Conservation (phyloP, 1,284 basidiomycete species). For the Tilletia indica region DNA sequence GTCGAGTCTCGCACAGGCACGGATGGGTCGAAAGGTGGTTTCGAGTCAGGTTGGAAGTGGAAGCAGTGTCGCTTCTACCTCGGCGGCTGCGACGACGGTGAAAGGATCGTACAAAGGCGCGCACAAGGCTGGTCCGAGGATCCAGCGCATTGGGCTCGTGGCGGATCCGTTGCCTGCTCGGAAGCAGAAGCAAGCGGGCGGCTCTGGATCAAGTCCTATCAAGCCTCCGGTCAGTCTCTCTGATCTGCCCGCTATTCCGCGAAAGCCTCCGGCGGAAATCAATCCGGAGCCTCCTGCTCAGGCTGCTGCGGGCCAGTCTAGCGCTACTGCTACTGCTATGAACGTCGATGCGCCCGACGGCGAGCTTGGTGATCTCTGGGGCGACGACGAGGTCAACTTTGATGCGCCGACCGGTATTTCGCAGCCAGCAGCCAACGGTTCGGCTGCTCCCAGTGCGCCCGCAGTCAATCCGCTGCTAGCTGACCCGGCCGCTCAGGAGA, state of each 20-base stretch:
- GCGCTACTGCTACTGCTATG: not conserved
- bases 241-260: not conserved
- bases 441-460: no score
- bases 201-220: not conserved
- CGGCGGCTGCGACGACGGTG: not conserved
- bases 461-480: not conserved
- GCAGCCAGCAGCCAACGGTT: not conserved
- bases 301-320: not conserved
- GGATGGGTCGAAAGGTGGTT: not conserved
- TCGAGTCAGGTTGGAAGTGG: not conserved
- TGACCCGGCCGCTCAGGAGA: not conserved
- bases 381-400: not conserved
- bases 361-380: not conserved
- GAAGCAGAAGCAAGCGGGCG: not conserved
- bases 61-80: not conserved
- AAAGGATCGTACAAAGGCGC: constrained; percentile 9
- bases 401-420: not conserved
- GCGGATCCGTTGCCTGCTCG: not conserved
- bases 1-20: not conserved
- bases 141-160: not conserved
- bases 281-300: not conserved
- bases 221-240: not conserved
- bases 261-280: not conserved
- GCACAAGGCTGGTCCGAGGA: not conserved
- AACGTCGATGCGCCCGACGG: not conserved